phyloP scores from a whole-genome alignment of 805 yeast species.

The Yamadazyma olivae region DNA sequence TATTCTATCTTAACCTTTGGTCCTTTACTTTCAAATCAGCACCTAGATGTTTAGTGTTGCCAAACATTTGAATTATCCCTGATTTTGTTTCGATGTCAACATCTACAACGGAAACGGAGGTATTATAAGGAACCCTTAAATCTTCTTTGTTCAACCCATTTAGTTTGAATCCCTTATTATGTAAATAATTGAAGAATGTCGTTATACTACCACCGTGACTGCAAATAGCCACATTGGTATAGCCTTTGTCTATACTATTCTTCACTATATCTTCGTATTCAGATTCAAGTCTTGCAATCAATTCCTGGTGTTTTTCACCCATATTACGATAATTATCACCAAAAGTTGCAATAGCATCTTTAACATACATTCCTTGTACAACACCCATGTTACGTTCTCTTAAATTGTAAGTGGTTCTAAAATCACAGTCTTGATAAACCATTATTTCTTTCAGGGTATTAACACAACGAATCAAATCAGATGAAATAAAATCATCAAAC shows the following conservation, averaged over 20 bases:
- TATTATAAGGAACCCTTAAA: conserved; percentile 65
- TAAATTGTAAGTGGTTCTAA: conserved; percentile 35
- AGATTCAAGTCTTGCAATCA: conserved; percentile 46
- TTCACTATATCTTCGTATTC: conserved; percentile 45
- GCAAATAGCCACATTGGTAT: conserved; percentile 55
- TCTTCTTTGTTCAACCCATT: conserved; percentile 36
- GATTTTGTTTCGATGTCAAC: conserved; percentile 35
- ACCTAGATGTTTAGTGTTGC: conserved; percentile 68
- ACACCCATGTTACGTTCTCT: conserved; percentile 78
- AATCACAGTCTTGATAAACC: conserved; percentile 15
- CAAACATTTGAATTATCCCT: conserved; percentile 53
- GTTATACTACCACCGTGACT: conserved; percentile 85
- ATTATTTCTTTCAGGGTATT: conserved; percentile 53
- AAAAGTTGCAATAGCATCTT: conserved; percentile 60
- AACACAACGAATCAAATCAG: conserved; percentile 58
- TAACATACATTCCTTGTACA: conserved; percentile 69
- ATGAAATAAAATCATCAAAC: conserved; percentile 47
- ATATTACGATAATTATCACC: conserved; percentile 59
- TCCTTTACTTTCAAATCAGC: conserved; percentile 51
- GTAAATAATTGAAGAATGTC: conserved; percentile 51
- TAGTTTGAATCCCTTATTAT: conserved; percentile 38
- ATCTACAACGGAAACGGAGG: conserved; percentile 70
- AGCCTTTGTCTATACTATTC: conserved; percentile 27
- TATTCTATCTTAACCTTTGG: conserved; percentile 36
- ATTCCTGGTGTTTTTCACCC: conserved; percentile 56